Percentiles rank a stretch among this genome's conserved stretches.
phyloP scores from a whole-genome alignment of 31 red algal species.

The Endocladia muricata region DNA sequence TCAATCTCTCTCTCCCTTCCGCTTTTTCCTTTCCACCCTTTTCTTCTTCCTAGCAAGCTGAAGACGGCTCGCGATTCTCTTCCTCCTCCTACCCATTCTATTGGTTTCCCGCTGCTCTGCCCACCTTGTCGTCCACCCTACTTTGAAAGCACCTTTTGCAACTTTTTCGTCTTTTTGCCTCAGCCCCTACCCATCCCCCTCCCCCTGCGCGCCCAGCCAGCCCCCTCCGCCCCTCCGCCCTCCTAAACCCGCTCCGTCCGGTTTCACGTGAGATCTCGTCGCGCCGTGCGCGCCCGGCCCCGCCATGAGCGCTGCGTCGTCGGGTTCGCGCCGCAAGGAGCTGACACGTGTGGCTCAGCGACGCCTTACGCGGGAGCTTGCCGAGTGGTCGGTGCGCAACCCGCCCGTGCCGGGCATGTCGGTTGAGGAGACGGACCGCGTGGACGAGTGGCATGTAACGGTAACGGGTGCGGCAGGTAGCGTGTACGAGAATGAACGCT shows the following conservation, averaged over 20 bases:
- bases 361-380: constrained; percentile 82
- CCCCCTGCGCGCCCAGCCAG: neutral
- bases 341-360: constrained; percentile 82
- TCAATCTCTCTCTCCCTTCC: neutral
- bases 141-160: neutral
- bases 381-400: constrained; percentile 81
- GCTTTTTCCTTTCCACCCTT: neutral
- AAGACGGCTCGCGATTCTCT: neutral
- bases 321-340: constrained; percentile 53
- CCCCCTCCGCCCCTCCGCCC: neutral
- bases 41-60: neutral
- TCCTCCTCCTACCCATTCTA: neutral
- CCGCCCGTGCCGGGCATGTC: constrained; percentile 89
- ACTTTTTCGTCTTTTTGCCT: too few relatives aligned
- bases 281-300: neutral
- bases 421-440: constrained; percentile 69
- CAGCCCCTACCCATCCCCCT: neutral
- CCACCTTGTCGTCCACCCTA: neutral
- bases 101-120: neutral
- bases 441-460: constrained; percentile 92
- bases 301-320: constrained; percentile 32
- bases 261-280: neutral
- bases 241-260: neutral
- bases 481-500: constrained; percentile 85
- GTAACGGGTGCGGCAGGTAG: constrained; percentile 81